Percentiles rank a stretch among this genome's conserved stretches.
phyloP scores from a whole-genome alignment of 139 green algal species.

The Tetradesmus obliquus region DNA sequence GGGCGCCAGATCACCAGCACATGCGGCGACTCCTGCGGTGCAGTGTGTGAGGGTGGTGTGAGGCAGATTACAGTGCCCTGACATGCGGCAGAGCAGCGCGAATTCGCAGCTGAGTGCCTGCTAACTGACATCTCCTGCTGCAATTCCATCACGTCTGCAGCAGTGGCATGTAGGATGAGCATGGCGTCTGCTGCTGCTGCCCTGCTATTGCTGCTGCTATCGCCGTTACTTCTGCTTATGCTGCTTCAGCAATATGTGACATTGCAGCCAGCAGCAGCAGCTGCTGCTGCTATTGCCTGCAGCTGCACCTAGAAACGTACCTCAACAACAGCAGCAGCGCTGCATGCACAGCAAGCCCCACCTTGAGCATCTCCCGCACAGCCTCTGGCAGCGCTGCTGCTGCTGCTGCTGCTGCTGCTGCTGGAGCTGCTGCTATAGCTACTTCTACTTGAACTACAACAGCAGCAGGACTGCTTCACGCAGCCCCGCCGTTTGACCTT shows the following conservation, averaged over 20 bases:
- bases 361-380: not conserved
- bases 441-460: too few species aligned
- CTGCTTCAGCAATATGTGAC: not conserved
- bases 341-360: not conserved
- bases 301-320: too few species aligned
- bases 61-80: not conserved
- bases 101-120: too few species aligned
- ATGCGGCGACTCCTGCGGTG: conserved; percentile 14
- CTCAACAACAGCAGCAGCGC: too few species aligned
- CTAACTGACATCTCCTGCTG: too few species aligned
- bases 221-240: not conserved
- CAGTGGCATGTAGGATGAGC: too few species aligned
- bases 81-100: too few species aligned
- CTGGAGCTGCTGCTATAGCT: not conserved
- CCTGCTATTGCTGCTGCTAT: not conserved
- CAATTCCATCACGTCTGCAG: too few species aligned
- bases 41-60: not conserved
- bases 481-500: too few species aligned
- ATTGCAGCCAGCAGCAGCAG: too few species aligned
- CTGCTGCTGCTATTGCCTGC: not conserved
- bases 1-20: conserved; percentile 45
- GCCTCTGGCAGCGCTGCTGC: not conserved
- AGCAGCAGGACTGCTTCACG: too few species aligned
- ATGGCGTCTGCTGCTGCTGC: not conserved
- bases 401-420: not conserved